A percentile compares a stretch with the other conserved stretches of the same genome.
These are phyloP conservation scores for Mollisiaceae sp. DNA, from an alignment of 2,329 filamentous ascomycete species.

Conservation along the genomic window DNA sequence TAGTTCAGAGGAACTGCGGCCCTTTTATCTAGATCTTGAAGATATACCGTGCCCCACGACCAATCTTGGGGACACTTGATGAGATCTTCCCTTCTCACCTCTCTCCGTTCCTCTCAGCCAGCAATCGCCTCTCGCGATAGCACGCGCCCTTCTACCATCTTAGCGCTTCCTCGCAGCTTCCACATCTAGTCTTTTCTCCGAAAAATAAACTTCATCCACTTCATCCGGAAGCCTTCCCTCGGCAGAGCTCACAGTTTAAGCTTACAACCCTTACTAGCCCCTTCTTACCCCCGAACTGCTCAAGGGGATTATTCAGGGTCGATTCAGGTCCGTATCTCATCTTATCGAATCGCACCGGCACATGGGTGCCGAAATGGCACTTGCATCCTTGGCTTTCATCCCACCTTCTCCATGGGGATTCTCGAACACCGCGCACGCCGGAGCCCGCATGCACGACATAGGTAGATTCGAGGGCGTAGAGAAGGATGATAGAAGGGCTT, in stretches of 20 bases:
- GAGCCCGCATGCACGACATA: constrained; percentile 18
- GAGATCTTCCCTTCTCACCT: constrained; percentile 2
- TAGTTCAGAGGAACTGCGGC: neutral
- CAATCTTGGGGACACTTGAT: neutral
- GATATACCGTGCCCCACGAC: neutral
- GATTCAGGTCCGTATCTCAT: constrained; percentile 11
- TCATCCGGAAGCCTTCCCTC: neutral
- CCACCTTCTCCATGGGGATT: constrained; percentile 20
- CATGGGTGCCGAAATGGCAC: constrained; percentile 18
- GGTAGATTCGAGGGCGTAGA: neutral
- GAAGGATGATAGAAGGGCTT: constrained; percentile 2
- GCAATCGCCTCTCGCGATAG: neutral
- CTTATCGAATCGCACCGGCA: constrained; percentile 25
- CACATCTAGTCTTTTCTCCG: constrained; percentile 18
- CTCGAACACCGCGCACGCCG: constrained; percentile 11
- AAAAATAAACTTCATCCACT: constrained; percentile 17
- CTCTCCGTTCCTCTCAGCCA: neutral
- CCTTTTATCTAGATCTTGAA: neutral
- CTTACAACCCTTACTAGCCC: constrained; percentile 13
- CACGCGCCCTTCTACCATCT: constrained; percentile 7
- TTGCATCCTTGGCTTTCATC: constrained; percentile 14
- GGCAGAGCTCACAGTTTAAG: constrained; percentile 11
- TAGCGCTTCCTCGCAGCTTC: constrained; percentile 20
- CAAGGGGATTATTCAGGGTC: neutral
- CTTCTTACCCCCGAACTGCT: neutral